Percentiles rank a stretch among this genome's conserved stretches.
Conservation (phyloP, 805 yeast genomes). For the Hanseniaspora jakobsenii region DNA sequence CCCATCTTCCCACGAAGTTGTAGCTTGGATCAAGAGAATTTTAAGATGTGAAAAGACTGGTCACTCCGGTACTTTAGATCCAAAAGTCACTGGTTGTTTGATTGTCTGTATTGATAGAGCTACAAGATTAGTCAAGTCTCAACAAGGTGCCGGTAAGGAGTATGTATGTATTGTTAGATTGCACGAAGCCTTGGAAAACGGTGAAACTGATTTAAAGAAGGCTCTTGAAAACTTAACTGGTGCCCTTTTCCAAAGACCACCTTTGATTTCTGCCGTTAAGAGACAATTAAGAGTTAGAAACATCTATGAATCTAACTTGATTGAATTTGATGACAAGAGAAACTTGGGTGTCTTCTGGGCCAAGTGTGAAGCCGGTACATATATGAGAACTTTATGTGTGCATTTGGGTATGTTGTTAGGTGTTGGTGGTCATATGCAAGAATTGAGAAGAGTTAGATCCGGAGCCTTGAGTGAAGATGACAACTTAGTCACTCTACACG, state of each 20-base stretch:
- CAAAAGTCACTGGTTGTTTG: conserved; percentile 96
- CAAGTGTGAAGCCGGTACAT: conserved; percentile 98
- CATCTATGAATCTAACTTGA: conserved; percentile 86
- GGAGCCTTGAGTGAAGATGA: conserved; percentile 90
- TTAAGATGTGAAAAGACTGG: conserved; percentile 94
- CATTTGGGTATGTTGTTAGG: conserved; percentile 97
- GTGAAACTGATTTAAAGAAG: conserved; percentile 73
- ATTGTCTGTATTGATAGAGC: conserved; percentile 98
- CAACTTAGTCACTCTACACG: conserved; percentile 89
- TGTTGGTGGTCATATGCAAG: conserved; percentile 99
- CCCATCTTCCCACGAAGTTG: conserved; percentile 98
- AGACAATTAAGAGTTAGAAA: conserved; percentile 98
- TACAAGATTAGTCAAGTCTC: conserved; percentile 93
- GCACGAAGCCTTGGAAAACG: conserved; percentile 80
- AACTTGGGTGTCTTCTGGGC: conserved; percentile 99
- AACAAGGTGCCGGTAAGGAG: conserved; percentile 99
- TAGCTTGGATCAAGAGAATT: conserved; percentile 96
- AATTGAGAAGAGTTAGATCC: conserved; percentile 95
- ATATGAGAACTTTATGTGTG: conserved; percentile 98
- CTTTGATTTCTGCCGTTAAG: conserved; percentile 96
- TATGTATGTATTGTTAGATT: conserved; percentile 94
- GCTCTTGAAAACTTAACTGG: conserved; percentile 91
- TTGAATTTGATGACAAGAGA: conserved; percentile 94
- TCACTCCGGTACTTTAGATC: conserved; percentile 98
- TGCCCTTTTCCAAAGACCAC: conserved; percentile 98